A percentile compares a stretch with the other conserved stretches of the same genome.
Conservation (phyloP, 768 basidiomycete genomes). For the Tulasnella sp. region DNA sequence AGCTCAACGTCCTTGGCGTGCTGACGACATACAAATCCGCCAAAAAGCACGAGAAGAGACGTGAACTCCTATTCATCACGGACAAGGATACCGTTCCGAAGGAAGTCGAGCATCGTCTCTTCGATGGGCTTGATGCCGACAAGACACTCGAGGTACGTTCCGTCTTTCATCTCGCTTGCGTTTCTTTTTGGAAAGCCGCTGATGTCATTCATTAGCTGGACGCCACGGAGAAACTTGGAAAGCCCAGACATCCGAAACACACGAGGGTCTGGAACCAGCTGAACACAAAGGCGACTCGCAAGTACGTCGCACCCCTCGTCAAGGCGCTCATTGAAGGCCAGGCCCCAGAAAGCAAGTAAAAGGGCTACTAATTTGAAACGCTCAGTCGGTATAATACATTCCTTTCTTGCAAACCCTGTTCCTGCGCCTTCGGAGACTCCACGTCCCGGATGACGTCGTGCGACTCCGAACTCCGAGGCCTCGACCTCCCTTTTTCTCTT, state of each 20-base stretch:
- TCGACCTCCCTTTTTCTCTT: not conserved
- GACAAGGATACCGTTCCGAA: constrained; percentile 20
- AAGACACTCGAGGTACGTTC: constrained; percentile 23
- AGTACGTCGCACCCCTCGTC: constrained; percentile 58
- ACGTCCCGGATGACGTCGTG: not conserved
- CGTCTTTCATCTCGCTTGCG: not conserved
- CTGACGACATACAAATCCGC: constrained; percentile 58
- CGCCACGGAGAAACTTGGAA: not conserved
- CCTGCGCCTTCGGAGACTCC: not conserved
- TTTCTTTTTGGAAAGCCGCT: not conserved
- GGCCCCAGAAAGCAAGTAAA: not conserved
- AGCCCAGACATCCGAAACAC: constrained; percentile 29
- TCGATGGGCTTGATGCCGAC: constrained; percentile 22
- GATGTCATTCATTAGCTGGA: not conserved
- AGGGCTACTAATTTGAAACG: not conserved
- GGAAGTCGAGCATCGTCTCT: constrained; percentile 20
- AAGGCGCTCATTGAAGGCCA: constrained; percentile 48
- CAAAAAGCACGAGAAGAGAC: constrained; percentile 30
- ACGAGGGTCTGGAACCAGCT: constrained; percentile 57
- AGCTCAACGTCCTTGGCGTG: constrained; percentile 63
- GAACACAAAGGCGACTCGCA: constrained; percentile 55
- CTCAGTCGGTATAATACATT: not conserved
- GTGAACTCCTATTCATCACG: constrained; percentile 23
- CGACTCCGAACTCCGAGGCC: not conserved
- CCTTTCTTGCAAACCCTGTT: not conserved